phyloP scores from a whole-genome alignment of 1,139 yeast genomes.

The Yamadazyma diddensiae region DNA sequence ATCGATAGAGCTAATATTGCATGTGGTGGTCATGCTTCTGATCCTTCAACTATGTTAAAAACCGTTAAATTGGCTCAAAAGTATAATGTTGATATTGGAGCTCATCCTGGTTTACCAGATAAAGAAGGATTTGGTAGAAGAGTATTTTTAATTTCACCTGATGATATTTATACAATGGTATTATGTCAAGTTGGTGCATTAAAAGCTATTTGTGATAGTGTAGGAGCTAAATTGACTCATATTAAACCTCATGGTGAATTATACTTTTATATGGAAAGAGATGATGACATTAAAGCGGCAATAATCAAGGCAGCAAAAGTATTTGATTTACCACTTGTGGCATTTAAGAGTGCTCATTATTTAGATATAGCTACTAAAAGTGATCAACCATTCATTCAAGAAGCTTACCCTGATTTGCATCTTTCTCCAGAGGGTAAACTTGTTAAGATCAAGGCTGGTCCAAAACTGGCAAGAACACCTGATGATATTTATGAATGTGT shows the following conservation, averaged over 20 bases:
- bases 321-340: constrained; percentile 59
- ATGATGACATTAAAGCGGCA: constrained; percentile 32
- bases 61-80: constrained; percentile 32
- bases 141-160: constrained; percentile 28
- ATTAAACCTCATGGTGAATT: constrained; percentile 39
- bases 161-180: constrained; percentile 31
- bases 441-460: constrained; percentile 21
- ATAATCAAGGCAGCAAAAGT: constrained; percentile 33
- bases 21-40: constrained; percentile 41
- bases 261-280: constrained; percentile 31
- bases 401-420: constrained; percentile 33
- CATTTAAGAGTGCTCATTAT: constrained; percentile 75
- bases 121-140: constrained; percentile 36
- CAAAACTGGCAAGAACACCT: constrained; percentile 23
- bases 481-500: constrained; percentile 25
- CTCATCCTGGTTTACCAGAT: constrained; percentile 40
- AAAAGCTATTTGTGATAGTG: constrained; percentile 33
- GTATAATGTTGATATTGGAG: constrained; percentile 29
- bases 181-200: constrained; percentile 39
- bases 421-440: constrained; percentile 28
- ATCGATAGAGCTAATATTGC: constrained; percentile 39
- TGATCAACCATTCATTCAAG: constrained; percentile 44
- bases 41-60: constrained; percentile 27
- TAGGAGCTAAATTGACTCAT: constrained; percentile 28
- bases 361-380: constrained; percentile 66